These are phyloP conservation scores for Populus davidiana DNA, from an alignment of 345 rosid genomes.

Conservation along the genomic window DNA sequence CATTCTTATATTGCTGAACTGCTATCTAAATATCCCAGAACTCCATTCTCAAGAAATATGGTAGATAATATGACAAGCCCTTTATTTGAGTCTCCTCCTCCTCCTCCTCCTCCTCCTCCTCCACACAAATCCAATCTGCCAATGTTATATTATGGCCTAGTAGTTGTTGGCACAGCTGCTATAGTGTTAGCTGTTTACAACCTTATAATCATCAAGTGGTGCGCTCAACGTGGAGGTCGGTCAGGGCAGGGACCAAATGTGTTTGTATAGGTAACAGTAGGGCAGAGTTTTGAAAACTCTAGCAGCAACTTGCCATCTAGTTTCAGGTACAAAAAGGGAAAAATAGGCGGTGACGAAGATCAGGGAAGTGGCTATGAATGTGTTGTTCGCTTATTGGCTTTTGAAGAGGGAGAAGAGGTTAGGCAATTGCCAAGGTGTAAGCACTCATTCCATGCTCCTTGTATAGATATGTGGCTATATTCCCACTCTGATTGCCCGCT, in stretches of 20 bases:
- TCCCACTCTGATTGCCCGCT: conserved; percentile 43
- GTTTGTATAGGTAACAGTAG: neutral
- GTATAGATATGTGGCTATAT: conserved; percentile 45
- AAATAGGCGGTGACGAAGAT: neutral
- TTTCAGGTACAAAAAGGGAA: conserved; percentile 26
- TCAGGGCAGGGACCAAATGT: neutral
- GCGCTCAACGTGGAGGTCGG: neutral
- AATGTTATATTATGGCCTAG: conserved; percentile 49
- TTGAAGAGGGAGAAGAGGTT: conserved; percentile 41
- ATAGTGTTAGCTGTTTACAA: conserved; percentile 31
- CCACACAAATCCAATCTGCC: conserved; percentile 23
- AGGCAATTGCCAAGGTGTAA: conserved; percentile 35
- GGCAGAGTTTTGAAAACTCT: neutral
- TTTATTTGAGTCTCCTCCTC: neutral
- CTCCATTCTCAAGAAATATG: conserved; percentile 14
- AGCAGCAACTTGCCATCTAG: conserved; percentile 7
- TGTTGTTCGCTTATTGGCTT: conserved; percentile 35
- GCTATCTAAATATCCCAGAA: too few relatives aligned
- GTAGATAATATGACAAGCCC: conserved; percentile 1
- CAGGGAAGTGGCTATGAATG: conserved; percentile 27
- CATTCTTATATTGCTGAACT: neutral
- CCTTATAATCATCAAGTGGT: conserved; percentile 34
- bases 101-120: conserved; percentile 10
- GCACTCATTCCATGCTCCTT: conserved; percentile 36
- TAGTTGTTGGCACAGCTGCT: conserved; percentile 35